These are phyloP conservation scores for Candida germanica DNA, from an alignment of 805 yeast genomes.

Conservation along the genomic window DNA sequence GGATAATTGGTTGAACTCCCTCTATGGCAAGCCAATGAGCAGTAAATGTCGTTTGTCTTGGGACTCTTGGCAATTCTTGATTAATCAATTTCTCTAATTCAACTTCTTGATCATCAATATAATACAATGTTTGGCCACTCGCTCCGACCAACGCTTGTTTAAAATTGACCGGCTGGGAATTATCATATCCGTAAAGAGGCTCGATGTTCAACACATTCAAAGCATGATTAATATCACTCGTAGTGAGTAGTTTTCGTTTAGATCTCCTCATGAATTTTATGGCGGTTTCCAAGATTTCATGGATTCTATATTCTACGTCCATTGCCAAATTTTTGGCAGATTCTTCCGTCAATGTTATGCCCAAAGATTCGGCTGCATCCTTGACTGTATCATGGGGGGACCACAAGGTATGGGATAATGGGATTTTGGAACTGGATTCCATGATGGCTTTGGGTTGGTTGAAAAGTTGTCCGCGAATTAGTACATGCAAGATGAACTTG, in stretches of 20 bases:
- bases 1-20: conserved; percentile 97
- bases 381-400: conserved; percentile 95
- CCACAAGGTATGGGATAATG: conserved; percentile 88
- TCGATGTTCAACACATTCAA: conserved; percentile 85
- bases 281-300: conserved; percentile 94
- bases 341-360: conserved; percentile 82
- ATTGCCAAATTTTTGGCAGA: conserved; percentile 92
- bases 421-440: conserved; percentile 44
- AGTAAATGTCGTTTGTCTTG: conserved; percentile 86
- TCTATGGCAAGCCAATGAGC: conserved; percentile 98
- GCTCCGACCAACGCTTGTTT: conserved; percentile 81
- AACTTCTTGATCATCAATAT: conserved; percentile 87
- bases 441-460: conserved; percentile 13
- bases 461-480: neutral
- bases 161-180: conserved; percentile 66
- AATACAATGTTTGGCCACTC: conserved; percentile 90
- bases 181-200: conserved; percentile 87
- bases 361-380: conserved; percentile 92
- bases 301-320: conserved; percentile 98
- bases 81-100: conserved; percentile 92
- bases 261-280: conserved; percentile 94
- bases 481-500: neutral
- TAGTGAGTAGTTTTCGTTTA: conserved; percentile 75
- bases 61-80: conserved; percentile 93
- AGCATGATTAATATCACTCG: conserved; percentile 80